phyloP scores from a whole-genome alignment of 768 basidiomycete genomes.

The Crepidotus variabilis region DNA sequence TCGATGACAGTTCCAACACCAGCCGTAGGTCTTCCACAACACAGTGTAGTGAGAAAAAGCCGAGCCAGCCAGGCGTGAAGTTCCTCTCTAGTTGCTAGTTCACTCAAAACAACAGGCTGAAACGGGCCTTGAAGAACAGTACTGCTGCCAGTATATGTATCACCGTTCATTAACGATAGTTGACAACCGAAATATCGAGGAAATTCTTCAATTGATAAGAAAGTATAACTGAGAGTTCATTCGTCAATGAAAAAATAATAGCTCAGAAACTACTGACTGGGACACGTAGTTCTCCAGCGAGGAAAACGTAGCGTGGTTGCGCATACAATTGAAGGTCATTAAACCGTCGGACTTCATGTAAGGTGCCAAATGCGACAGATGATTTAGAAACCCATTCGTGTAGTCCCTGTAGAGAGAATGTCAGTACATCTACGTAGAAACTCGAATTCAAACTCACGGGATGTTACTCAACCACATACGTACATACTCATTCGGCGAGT shows the following conservation, averaged over 20 bases:
- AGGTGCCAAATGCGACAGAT: constrained; percentile 10
- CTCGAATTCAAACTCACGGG: constrained; percentile 10
- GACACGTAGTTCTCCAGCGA: constrained; percentile 6
- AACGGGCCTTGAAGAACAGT: neutral
- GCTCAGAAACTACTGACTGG: constrained; percentile 1
- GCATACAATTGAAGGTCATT: constrained; percentile 15
- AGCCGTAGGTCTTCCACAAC: neutral
- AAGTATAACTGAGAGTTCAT: constrained; percentile 8
- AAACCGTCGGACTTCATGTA: constrained; percentile 7
- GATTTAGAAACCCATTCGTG: constrained; percentile 13
- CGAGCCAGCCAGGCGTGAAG: constrained; percentile 9
- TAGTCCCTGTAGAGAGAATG: constrained; percentile 10
- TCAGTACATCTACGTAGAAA: neutral
- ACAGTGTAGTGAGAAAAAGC: constrained; percentile 7
- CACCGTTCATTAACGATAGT: neutral
- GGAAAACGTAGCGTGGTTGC: constrained; percentile 7
- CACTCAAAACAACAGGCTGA: neutral
- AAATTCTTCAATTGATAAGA: constrained; percentile 7
- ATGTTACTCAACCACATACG: constrained; percentile 20
- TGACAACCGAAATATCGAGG: constrained; percentile 10
- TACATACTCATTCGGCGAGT: constrained; percentile 12
- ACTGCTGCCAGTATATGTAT: neutral
- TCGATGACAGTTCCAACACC: neutral
- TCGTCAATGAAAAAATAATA: neutral
- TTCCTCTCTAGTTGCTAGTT: constrained; percentile 2